Conservation (phyloP, 768 basidiomycete species). For the Leccinum subtestaceum region DNA sequence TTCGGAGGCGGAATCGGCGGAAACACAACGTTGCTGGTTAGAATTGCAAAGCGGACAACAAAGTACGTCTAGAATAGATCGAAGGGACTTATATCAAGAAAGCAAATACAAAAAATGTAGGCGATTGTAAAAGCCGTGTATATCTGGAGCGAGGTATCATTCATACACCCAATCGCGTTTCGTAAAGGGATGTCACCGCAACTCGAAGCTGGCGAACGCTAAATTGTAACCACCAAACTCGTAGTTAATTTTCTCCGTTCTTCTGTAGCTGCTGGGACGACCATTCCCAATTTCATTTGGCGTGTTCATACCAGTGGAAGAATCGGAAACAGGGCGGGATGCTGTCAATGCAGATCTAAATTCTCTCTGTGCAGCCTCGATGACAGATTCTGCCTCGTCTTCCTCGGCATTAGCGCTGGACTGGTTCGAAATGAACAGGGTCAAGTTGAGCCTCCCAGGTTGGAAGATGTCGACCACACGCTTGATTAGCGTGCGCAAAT, state of each 20-base stretch:
- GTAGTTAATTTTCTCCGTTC: conserved; percentile 98
- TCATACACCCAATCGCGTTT: conserved; percentile 10
- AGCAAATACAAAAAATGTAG: conserved; percentile 16
- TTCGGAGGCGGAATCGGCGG: neutral
- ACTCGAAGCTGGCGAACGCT: conserved; percentile 85
- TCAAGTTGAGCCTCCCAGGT: conserved; percentile 80
- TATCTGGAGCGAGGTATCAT: conserved; percentile 25
- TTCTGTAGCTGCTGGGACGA: conserved; percentile 50
- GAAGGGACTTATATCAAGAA: conserved; percentile 8
- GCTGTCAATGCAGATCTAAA: conserved; percentile 63
- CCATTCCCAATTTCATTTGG: conserved; percentile 15
- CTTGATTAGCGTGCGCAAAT: conserved; percentile 76
- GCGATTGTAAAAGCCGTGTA: conserved; percentile 13
- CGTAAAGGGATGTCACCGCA: conserved; percentile 30
- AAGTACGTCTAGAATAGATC: conserved; percentile 16
- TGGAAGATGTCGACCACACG: conserved; percentile 93
- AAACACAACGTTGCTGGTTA: conserved; percentile 15
- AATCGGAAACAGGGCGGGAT: conserved; percentile 22
- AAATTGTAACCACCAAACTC: conserved; percentile 92
- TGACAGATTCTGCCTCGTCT: conserved; percentile 50
- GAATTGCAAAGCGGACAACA: conserved; percentile 18
- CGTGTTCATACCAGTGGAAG: conserved; percentile 21
- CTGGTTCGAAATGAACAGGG: conserved; percentile 82
- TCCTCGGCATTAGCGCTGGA: conserved; percentile 42
- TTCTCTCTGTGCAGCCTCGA: conserved; percentile 71